These are phyloP conservation scores for Thalassiosira delicatula DNA, from an alignment of 352 stramenopile genomes.

Conservation along the genomic window DNA sequence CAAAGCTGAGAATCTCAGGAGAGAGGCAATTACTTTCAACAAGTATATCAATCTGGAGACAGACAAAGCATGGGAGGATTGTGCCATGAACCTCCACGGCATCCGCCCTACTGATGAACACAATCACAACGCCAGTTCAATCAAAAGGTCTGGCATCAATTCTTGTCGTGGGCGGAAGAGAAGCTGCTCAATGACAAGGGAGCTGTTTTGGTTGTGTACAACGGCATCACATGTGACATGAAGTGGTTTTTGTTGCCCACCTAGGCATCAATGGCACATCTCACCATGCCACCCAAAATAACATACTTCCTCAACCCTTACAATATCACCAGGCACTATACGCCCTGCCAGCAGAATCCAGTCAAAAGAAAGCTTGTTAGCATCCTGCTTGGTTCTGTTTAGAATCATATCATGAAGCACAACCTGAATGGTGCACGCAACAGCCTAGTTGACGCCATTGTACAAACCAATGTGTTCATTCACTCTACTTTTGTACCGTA, in stretches of 20 bases:
- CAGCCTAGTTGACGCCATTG: slow-evolving; percentile 18
- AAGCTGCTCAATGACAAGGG: background rate
- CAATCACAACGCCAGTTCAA: background rate
- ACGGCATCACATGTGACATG: slow-evolving; percentile 39
- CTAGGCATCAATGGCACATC: slow-evolving; percentile 8
- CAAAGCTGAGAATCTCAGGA: background rate
- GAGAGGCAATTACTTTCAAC: background rate
- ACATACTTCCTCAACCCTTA: slow-evolving; percentile 39
- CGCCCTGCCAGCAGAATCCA: background rate
- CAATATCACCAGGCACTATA: slow-evolving; percentile 13
- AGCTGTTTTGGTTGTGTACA: slow-evolving; percentile 23
- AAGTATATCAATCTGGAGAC: slow-evolving; percentile 15
- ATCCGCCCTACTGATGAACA: background rate
- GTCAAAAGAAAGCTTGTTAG: slow-evolving; percentile 28
- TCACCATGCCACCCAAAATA: slow-evolving; percentile 6
- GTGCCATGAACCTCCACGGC: background rate
- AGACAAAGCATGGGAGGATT: background rate
- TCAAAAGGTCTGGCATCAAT: background rate
- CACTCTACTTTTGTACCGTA: slow-evolving; percentile 18
- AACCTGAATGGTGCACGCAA: background rate
- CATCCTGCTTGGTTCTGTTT: slow-evolving; percentile 25
- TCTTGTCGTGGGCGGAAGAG: background rate
- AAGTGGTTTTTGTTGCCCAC: slow-evolving; percentile 43
- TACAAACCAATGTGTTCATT: slow-evolving; percentile 23
- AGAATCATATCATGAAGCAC: slow-evolving; percentile 7